Evolutionary conservation across 2,329 filamentous ascomycete species (phyloP), one percentile per base, ranked within the genome.

Genomic region (Domatiomyces globalis): DNA sequence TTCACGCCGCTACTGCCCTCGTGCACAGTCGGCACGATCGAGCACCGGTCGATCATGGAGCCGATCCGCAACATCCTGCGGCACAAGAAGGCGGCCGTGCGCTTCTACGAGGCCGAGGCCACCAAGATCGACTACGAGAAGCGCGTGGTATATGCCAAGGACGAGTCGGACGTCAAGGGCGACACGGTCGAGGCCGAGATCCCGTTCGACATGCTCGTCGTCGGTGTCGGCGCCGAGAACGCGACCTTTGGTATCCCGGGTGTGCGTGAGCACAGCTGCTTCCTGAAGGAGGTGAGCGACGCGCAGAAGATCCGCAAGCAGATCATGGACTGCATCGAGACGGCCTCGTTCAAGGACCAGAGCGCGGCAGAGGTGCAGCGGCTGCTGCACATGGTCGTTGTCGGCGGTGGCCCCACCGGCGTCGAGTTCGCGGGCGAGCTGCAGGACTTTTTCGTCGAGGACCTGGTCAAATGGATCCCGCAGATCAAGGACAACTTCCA

Each of bases 11-110:
- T 98, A 54, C 80, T 98, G 56, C 92, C 92, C 59, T 96, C 90
- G 66, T 98, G 92, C 73, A 96, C 92, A 49, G 95, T 90, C 60
- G 92, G 92, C 63, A 85, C 87, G 62, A 92, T 98, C 69, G 92
- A 98, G 77, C 92, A 96, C 75, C 87, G 92, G 68, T 96, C 89
- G 66, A 98, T 98, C 71, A 98, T 98, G 92, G 92, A 98, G 75
- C 92, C 92, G 52, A 84, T 98, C 63, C 87, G 92, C 66, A 87
- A 92, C 68, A 95, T 98, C 69, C 79, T 95, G 61, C 86, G 89
- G 65, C 85, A 92, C 74, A 96, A 96, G 79, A 88, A 87, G 73
- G 85, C 87, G 58, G 78, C 83, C 47, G 92, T 94, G 68, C 92
- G 88, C 71, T 98, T 85, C 78, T 98, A 95, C 77, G 92, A 98